These are phyloP conservation scores for Pistacia vera DNA, from an alignment of 345 rosid species.

Conservation along the genomic window DNA sequence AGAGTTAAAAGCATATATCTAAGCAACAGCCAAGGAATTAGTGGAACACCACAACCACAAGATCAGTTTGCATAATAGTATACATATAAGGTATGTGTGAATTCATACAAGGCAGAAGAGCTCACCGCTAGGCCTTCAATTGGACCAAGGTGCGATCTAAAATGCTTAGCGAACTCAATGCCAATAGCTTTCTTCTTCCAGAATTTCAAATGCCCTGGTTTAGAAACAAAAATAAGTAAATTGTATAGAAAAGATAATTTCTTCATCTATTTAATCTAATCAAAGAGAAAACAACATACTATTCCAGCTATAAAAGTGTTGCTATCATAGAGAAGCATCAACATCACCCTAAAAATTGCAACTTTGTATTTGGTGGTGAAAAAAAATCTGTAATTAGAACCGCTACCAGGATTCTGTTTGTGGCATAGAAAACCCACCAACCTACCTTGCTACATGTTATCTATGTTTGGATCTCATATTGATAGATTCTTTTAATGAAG, in stretches of 20 bases:
- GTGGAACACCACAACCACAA: no score
- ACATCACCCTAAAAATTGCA: neutral
- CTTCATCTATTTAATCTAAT: neutral
- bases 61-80: no score
- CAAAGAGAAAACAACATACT: neutral
- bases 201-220: constrained; percentile 89
- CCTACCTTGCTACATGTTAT: neutral
- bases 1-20: no score
- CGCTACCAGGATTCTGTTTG: neutral
- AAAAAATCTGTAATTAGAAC: neutral
- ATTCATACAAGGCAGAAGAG: constrained; percentile 8
- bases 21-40: no score
- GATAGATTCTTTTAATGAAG: neutral
- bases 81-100: no score
- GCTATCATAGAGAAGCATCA: neutral
- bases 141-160: constrained; percentile 92
- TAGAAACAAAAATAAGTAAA: neutral
- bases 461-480: neutral
- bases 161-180: constrained; percentile 97
- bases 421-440: neutral
- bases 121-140: constrained; percentile 95
- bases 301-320: neutral
- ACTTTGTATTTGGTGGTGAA: neutral
- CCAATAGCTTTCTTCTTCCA: constrained; percentile 93
- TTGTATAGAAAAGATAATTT: neutral